Base-by-base conservation (phyloP, 1,139 yeast species). In the Taiozyma sp. region DNA sequence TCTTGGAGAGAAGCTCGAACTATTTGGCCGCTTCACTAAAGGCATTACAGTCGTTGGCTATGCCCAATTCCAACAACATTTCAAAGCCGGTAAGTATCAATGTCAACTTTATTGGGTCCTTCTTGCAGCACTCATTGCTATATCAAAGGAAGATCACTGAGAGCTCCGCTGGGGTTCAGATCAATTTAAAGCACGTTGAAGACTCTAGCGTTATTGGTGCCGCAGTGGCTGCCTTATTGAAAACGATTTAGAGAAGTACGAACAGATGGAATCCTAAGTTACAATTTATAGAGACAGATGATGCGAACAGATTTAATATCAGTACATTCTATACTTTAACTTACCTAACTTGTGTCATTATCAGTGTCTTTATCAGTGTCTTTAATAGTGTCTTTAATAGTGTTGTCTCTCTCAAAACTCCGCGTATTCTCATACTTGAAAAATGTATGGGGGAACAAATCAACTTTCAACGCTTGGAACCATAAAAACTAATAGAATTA, bases 81-180 rank as follows among this genome's bases (percentile, higher is more conserved):
- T 27, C 48, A 10, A 22, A 42, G 1, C n/a, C 34, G 1, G 6
- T 6, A 13, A 14, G 8, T 22, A 51, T 54, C 13, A 54, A 52
- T 27, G 64, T 69, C 8, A 64, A 66, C 12, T 70, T 59, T 52
- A 65, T 66, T 8, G 74, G 74, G 0, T 65, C 71, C 0, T 69
- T 70, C 49, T 50, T 70, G 9, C 54, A 54, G 1, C 53, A 65
- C 49, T 67, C 65, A 23, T 34, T 44, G 3, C 49, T 51, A 29
- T 67, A 64, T 46, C 64, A 57, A 47, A 49, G 54, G 4, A 57
- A 56, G 45, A 64, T 69, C 16, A 32, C 34, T 7, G 16, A 52
- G 8, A 48, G 53, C 19, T 62, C 67, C 1, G 32, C 49, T 8
- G 54, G 51, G 19, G 16, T 23, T 22, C 39, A 23, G 2, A 51